Conservation (phyloP, 2,329 filamentous ascomycete genomes). For the Fusarium multiceps region DNA sequence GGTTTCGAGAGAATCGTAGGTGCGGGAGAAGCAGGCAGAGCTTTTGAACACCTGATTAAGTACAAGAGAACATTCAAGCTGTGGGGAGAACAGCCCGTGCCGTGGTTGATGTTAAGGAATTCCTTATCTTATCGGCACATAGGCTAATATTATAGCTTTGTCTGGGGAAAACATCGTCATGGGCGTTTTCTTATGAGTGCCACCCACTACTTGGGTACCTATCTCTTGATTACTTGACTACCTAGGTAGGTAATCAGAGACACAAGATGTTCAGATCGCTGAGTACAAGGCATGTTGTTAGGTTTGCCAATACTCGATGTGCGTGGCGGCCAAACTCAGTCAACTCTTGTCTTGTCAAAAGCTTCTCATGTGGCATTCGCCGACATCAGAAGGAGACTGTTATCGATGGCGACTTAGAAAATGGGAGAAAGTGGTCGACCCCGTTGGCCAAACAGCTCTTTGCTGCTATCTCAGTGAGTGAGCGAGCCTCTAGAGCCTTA, state of each 20-base stretch:
- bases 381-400: constrained; percentile 26
- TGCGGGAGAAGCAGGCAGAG: too few relatives aligned
- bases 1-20: too few relatives aligned
- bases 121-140: constrained; percentile 44
- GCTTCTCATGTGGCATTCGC: constrained; percentile 43
- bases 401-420: constrained; percentile 40
- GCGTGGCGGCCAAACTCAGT: constrained; percentile 15
- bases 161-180: constrained; percentile 31
- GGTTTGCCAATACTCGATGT: constrained; percentile 26
- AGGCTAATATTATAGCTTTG: neutral
- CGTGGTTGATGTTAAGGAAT: constrained; percentile 3
- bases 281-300: constrained; percentile 14
- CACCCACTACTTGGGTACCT: neutral
- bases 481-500: neutral
- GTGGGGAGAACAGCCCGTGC: neutral
- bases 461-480: constrained; percentile 80
- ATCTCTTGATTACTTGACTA: neutral
- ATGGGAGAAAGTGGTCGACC: constrained; percentile 84
- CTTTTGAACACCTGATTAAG: neutral
- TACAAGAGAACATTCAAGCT: neutral
- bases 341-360: constrained; percentile 28
- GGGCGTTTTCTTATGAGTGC: constrained; percentile 25
- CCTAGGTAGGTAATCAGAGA: neutral
- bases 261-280: constrained; percentile 38
- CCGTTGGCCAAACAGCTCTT: constrained; percentile 88